These are phyloP conservation scores for Colletotrichum cuscutae DNA, from an alignment of 2,329 filamentous ascomycete species.

Conservation along the genomic window DNA sequence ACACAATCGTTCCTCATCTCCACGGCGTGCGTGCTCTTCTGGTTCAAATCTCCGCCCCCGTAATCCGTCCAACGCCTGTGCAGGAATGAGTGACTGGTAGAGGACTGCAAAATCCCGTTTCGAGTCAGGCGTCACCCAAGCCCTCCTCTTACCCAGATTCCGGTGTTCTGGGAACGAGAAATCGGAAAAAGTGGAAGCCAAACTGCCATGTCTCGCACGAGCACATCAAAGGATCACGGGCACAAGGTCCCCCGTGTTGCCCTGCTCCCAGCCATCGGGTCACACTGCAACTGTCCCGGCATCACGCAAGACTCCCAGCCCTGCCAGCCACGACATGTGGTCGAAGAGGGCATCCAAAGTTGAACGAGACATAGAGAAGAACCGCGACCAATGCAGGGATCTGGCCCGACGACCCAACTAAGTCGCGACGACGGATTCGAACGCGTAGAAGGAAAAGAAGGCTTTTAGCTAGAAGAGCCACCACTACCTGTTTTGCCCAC, in stretches of 20 bases:
- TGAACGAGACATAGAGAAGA: neutral
- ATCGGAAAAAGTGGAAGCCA: neutral
- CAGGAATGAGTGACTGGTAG: neutral
- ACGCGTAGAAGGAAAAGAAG: constrained; percentile 8
- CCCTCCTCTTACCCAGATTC: neutral
- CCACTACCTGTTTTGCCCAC: neutral
- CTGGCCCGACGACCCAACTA: neutral
- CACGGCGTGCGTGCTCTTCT: neutral
- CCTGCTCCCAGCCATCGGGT: constrained; percentile 16
- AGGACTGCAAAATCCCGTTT: neutral
- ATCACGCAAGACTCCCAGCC: neutral
- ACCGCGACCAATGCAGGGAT: neutral
- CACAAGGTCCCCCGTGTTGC: too few relatives aligned
- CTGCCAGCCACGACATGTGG: constrained; percentile 25
- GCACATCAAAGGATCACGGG: constrained; percentile 12
- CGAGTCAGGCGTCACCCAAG: neutral
- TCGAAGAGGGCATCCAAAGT: too few relatives aligned
- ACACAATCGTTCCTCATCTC: constrained; percentile 13
- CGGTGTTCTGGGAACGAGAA: constrained; percentile 8
- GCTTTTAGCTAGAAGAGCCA: neutral
- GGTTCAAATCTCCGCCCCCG: neutral
- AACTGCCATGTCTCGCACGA: neutral
- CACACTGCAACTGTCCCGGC: neutral
- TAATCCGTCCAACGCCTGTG: neutral
- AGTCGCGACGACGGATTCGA: neutral